These are phyloP conservation scores for Zymoseptoria crescenta DNA, from an alignment of 2,329 filamentous ascomycete species.

Conservation along the genomic window DNA sequence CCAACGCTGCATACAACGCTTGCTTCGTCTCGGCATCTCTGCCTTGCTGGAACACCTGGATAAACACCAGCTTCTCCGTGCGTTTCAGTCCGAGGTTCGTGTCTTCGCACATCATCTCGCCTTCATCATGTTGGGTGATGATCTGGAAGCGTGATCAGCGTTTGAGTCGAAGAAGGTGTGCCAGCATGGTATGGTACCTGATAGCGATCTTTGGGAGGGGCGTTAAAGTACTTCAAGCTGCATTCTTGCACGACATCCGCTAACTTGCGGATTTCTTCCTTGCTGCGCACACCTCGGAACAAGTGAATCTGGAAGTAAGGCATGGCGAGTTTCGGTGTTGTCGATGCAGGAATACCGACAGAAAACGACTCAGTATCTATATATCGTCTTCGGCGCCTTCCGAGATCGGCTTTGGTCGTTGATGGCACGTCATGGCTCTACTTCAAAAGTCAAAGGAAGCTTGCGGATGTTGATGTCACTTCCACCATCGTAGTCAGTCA, in stretches of 20 bases:
- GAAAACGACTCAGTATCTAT: background rate
- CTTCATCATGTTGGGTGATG: slow-evolving; percentile 28
- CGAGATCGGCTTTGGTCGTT: background rate
- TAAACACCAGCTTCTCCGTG: slow-evolving; percentile 25
- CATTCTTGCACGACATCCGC: slow-evolving; percentile 26
- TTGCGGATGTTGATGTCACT: background rate
- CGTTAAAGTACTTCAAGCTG: slow-evolving; percentile 24
- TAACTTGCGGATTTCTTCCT: slow-evolving; percentile 23
- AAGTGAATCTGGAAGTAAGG: slow-evolving; percentile 29
- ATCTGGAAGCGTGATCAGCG: slow-evolving; percentile 12
- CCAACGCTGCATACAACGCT: slow-evolving; percentile 18
- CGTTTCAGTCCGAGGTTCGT: slow-evolving; percentile 23
- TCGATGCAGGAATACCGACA: background rate
- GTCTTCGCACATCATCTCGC: slow-evolving; percentile 29
- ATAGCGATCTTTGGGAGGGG: slow-evolving; percentile 25
- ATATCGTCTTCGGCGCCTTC: background rate
- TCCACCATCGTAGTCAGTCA: background rate
- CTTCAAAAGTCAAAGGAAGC: background rate
- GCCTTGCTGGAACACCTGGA: slow-evolving; percentile 30
- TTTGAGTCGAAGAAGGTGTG: background rate
- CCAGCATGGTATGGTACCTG: slow-evolving; percentile 13
- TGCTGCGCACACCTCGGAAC: slow-evolving; percentile 20
- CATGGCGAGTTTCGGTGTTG: slow-evolving; percentile 14
- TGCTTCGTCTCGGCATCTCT: slow-evolving; percentile 24
- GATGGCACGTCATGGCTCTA: background rate